Evolutionary conservation across 2,329 filamentous ascomycete species (phyloP).

Genomic region (Macrophomina phaseolina): DNA sequence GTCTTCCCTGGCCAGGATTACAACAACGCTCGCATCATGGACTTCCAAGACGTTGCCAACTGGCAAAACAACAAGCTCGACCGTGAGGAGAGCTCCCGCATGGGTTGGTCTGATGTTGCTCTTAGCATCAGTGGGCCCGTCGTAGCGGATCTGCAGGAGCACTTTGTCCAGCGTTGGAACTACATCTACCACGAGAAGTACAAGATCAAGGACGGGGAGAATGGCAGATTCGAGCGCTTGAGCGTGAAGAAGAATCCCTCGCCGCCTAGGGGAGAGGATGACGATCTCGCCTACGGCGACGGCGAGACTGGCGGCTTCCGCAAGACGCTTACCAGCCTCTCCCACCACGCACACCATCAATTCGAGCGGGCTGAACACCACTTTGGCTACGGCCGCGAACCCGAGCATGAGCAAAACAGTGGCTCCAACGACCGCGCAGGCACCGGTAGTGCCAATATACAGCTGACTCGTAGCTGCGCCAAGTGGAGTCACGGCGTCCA

Average conservation of each 20-base stretch:
- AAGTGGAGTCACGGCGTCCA: conserved; percentile 66
- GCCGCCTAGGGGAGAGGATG: conserved; percentile 43
- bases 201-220: conserved; percentile 53
- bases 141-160: conserved; percentile 73
- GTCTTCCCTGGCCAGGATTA: conserved; percentile 91
- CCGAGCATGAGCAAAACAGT: conserved; percentile 36
- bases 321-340: conserved; percentile 21
- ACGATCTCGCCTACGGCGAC: conserved; percentile 41
- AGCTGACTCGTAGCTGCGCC: conserved; percentile 47
- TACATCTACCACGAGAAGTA: conserved; percentile 89
- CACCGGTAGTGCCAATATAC: conserved; percentile 38
- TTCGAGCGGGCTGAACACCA: conserved; percentile 33
- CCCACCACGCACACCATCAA: conserved; percentile 20
- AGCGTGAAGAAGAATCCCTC: conserved; percentile 10
- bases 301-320: conserved; percentile 37
- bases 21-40: conserved; percentile 85
- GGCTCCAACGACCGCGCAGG: conserved; percentile 13
- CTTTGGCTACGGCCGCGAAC: conserved; percentile 33
- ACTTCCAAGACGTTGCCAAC: conserved; percentile 77
- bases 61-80: conserved; percentile 89
- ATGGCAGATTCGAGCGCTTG: conserved; percentile 54
- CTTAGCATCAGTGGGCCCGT: conserved; percentile 77
- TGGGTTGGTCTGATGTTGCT: conserved; percentile 92
- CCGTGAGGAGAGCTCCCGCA: conserved; percentile 76
- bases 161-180: conserved; percentile 91